Conservation (phyloP, 2,329 filamentous ascomycete genomes). For the Sporothrix protearum region DNA sequence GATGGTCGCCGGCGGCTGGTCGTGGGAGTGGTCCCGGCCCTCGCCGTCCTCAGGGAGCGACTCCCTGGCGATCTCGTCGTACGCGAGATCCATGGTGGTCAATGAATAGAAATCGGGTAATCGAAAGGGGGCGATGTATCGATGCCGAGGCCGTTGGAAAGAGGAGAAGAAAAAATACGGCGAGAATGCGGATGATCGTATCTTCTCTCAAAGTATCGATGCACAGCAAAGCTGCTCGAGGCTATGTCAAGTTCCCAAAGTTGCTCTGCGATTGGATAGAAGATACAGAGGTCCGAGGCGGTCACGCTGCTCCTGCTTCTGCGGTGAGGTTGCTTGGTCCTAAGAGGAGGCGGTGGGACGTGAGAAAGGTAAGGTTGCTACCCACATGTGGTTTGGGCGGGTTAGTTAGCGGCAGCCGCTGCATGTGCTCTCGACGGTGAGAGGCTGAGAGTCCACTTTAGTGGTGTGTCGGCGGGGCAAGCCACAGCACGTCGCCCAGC, state of each 20-base stretch:
- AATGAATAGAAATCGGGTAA: not conserved
- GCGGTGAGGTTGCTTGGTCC: not conserved
- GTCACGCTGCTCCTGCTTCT: slow-evolving; percentile 16
- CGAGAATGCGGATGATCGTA: not conserved
- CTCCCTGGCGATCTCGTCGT: slow-evolving; percentile 93
- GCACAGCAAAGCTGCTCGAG: not conserved
- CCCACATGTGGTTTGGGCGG: slow-evolving; percentile 18
- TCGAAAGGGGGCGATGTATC: not conserved
- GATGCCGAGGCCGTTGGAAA: not conserved
- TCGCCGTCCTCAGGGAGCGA: slow-evolving; percentile 59
- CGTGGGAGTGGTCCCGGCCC: slow-evolving; percentile 37
- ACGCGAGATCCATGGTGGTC: slow-evolving; percentile 80
- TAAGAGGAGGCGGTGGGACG: slow-evolving; percentile 12
- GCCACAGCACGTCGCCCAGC: not conserved
- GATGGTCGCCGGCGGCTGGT: slow-evolving; percentile 54
- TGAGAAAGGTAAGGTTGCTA: slow-evolving; percentile 11
- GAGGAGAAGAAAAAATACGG: too few species aligned
- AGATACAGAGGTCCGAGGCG: slow-evolving; percentile 12
- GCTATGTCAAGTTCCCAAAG: not conserved
- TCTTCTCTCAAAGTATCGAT: not conserved
- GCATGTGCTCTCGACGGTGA: not conserved
- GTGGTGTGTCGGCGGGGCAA: slow-evolving; percentile 13
- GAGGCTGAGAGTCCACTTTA: not conserved
- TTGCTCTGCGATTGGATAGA: slow-evolving; percentile 15
- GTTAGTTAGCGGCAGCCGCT: slow-evolving; percentile 14